A percentile compares a stretch with the other conserved stretches of the same genome.
phyloP scores from a whole-genome alignment of 2,329 filamentous ascomycete genomes.

The Microsporum audouinii region DNA sequence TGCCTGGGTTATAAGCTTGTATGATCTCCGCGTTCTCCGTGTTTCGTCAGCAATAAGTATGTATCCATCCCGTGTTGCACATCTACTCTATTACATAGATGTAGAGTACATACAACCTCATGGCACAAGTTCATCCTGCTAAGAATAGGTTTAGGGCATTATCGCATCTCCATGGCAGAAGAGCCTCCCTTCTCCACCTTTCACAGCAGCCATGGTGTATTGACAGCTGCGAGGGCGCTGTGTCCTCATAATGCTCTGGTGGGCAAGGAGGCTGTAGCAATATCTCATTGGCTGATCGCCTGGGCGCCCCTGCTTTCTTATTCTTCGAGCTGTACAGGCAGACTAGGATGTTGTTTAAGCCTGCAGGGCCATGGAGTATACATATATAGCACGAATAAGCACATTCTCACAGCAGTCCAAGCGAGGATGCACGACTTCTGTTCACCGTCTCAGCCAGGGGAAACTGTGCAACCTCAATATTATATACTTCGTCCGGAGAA shows the following conservation, averaged over 20 bases:
- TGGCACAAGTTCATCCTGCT: not conserved
- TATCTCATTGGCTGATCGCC: too few relatives aligned
- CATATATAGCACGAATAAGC: too few relatives aligned
- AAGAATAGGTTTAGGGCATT: not conserved
- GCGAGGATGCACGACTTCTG: not conserved
- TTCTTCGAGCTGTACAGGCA: too few relatives aligned
- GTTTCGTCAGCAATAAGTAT: not conserved
- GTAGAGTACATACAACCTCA: not conserved
- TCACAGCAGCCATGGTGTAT: not conserved
- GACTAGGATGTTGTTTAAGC: too few relatives aligned
- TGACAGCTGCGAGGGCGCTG: too few relatives aligned
- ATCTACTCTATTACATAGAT: not conserved
- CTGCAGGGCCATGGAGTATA: too few relatives aligned
- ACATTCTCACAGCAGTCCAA: not conserved
- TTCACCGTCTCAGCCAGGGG: not conserved
- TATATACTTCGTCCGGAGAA: not conserved
- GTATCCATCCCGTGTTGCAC: not conserved
- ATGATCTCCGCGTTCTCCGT: conserved; percentile 3
- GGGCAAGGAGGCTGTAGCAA: too few relatives aligned
- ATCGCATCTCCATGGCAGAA: not conserved
- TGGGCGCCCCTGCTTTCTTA: too few relatives aligned
- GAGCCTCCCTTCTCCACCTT: not conserved
- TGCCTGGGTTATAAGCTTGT: not conserved
- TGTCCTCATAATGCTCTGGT: too few relatives aligned
- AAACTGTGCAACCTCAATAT: not conserved